Percentiles rank a stretch among this genome's conserved stretches.
Evolutionary conservation across 306 rosid genomes (phyloP).

Genomic region (Castanospermum australe): DNA sequence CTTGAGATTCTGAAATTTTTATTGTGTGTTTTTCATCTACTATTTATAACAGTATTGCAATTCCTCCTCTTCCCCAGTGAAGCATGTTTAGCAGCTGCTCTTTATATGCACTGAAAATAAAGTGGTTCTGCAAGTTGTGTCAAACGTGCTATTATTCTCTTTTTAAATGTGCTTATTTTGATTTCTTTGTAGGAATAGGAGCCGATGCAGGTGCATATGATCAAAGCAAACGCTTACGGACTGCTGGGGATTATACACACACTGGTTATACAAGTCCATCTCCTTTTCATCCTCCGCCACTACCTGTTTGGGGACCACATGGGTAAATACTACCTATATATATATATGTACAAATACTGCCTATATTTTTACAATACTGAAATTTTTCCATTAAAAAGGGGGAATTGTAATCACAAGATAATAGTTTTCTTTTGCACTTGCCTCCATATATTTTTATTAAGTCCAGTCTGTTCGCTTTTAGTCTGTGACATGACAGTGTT

Average conservation of each 20-base stretch:
- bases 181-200: conserved; percentile 56
- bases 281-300: conserved; percentile 86
- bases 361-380: not conserved
- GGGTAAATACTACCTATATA: conserved; percentile 46
- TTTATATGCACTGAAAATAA: not conserved
- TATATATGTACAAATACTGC: too few relatives aligned
- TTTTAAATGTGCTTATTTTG: conserved; percentile 24
- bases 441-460: not conserved
- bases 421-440: not conserved
- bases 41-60: not conserved
- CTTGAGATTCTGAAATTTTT: not conserved
- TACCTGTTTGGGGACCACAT: conserved; percentile 90
- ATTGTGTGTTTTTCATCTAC: not conserved
- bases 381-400: not conserved
- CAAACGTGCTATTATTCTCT: not conserved
- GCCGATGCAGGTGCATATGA: conserved; percentile 75
- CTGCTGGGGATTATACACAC: conserved; percentile 84
- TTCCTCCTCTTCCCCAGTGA: not conserved
- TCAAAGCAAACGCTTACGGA: conserved; percentile 82
- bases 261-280: conserved; percentile 78
- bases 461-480: not conserved
- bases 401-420: not conserved
- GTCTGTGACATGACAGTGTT: conserved; percentile 6
- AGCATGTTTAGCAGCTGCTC: not conserved
- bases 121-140: not conserved